Evolutionary conservation across 495 filamentous ascomycete species (phyloP).

Genomic region (Apiosordaria backusii): DNA sequence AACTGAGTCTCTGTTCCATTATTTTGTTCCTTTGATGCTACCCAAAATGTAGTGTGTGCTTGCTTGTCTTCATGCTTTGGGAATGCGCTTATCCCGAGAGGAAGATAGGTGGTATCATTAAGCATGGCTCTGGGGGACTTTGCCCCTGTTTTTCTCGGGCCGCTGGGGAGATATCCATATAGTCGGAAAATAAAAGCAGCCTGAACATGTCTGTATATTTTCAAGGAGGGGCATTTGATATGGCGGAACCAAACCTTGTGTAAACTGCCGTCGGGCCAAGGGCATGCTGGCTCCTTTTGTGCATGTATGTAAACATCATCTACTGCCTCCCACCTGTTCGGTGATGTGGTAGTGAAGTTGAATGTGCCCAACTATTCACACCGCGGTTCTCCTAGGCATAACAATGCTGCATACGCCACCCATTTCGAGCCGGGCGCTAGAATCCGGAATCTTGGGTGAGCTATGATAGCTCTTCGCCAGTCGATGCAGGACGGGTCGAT

Average conservation of each 20-base stretch:
- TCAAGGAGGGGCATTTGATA: neutral
- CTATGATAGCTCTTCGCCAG: neutral
- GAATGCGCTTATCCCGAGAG: neutral
- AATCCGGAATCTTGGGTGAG: neutral
- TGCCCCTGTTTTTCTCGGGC: slow-evolving; percentile 8
- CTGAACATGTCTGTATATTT: neutral
- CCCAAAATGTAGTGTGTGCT: neutral
- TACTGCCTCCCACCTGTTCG: neutral
- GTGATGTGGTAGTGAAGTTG: neutral
- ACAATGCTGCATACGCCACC: slow-evolving; percentile 4
- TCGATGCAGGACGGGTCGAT: slow-evolving; percentile 8
- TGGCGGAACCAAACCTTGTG: neutral
- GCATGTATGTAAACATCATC: neutral
- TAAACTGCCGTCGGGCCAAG: neutral
- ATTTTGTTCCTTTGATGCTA: slow-evolving; percentile 4
- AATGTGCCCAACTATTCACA: neutral
- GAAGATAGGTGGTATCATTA: neutral
- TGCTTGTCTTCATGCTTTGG: neutral
- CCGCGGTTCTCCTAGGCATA: neutral
- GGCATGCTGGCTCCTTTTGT: neutral
- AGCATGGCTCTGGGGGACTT: neutral
- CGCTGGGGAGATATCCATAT: neutral
- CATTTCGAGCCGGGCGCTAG: neutral
- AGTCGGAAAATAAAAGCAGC: slow-evolving; percentile 3
- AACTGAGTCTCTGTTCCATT: slow-evolving; percentile 16